These are phyloP conservation scores for Psilocybe mexicana DNA, from an alignment of 1,284 basidiomycete genomes.

Conservation along the genomic window DNA sequence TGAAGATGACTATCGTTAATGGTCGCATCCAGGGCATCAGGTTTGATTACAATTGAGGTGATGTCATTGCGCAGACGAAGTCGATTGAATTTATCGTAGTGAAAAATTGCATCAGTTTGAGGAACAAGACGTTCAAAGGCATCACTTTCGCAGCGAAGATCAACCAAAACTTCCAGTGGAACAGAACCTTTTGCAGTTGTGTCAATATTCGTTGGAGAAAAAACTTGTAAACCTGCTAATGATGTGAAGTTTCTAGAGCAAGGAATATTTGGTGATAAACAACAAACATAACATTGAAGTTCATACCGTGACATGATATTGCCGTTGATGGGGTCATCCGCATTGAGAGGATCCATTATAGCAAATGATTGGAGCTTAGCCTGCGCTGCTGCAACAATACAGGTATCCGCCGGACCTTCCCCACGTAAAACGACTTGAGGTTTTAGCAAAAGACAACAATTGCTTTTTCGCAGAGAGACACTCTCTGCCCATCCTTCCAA, in stretches of 20 bases:
- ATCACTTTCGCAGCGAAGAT: constrained; percentile 78
- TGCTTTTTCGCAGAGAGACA: constrained; percentile 66
- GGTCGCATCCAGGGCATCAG: constrained; percentile 28
- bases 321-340: constrained; percentile 84
- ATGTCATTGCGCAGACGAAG: constrained; percentile 79
- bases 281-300: constrained; percentile 2
- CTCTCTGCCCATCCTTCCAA: constrained; percentile 72
- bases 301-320: constrained; percentile 82
- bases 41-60: constrained; percentile 44
- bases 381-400: constrained; percentile 83
- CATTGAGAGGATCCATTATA: constrained; percentile 79
- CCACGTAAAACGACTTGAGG: constrained; percentile 88
- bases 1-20: constrained; percentile 64
- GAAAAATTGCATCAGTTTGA: constrained; percentile 84
- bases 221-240: constrained; percentile 84
- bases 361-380: constrained; percentile 81
- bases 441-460: constrained; percentile 85
- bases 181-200: constrained; percentile 54
- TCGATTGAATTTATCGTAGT: constrained; percentile 95
- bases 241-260: constrained; percentile 67
- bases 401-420: constrained; percentile 60
- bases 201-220: constrained; percentile 65
- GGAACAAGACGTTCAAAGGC: constrained; percentile 90
- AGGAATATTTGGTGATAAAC: constrained; percentile 3
- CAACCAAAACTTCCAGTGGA: constrained; percentile 88